Conservation (phyloP, 345 rosid species). For the Noccaea caerulescens region DNA sequence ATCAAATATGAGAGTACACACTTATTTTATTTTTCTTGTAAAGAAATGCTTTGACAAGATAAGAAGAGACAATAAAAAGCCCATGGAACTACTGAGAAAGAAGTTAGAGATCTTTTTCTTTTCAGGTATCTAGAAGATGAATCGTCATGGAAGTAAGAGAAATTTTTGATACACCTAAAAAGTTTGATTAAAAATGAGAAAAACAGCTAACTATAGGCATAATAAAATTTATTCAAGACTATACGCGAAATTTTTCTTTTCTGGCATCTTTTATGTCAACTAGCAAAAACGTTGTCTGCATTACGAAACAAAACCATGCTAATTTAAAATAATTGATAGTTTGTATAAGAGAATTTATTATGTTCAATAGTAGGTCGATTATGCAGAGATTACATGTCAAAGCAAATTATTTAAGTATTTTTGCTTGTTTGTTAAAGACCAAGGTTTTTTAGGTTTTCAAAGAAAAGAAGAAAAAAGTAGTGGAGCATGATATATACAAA, state of each 20-base stretch:
- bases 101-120: background rate
- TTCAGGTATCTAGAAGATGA: background rate
- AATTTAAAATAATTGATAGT: background rate
- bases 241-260: too few relatives aligned
- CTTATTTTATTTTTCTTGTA: too few relatives aligned
- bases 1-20: too few relatives aligned
- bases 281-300: background rate
- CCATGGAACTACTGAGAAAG: too few relatives aligned
- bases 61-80: background rate
- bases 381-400: background rate
- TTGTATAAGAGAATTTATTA: background rate
- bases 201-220: background rate
- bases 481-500: too few relatives aligned
- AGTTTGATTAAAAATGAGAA: background rate
- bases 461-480: too few relatives aligned
- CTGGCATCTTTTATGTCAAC: too few relatives aligned
- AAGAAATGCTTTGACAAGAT: background rate
- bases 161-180: background rate
- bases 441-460: too few relatives aligned
- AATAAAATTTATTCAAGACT: background rate
- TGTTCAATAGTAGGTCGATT: background rate
- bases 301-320: background rate
- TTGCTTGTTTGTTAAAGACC: too few relatives aligned
- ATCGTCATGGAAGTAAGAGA: slow-evolving; percentile 15
- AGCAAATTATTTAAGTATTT: background rate